Base-by-base conservation (phyloP, 768 basidiomycete species). In the Lepiota brunneoincarnata region DNA sequence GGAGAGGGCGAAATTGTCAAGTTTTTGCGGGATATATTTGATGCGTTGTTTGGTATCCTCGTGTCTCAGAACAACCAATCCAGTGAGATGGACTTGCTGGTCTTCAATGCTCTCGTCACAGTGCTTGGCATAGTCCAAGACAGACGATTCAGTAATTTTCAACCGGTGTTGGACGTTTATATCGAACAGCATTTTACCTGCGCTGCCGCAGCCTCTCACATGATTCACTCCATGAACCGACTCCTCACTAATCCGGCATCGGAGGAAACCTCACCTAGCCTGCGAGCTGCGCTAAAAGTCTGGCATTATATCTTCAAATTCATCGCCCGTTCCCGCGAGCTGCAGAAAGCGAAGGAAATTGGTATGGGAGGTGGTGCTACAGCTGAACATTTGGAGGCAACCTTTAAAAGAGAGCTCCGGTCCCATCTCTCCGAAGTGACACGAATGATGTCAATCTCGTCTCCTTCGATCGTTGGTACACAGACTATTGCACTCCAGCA, bases 271-370 rank as follows among this genome's bases (percentile, higher is more conserved):
- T 93, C 89, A 0, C 86, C 89, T 15, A 80, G 83, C 4, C 78
- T 98, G 51, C 86, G 95, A 31, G 86, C 92, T 10, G 90, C 94
- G 14, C 75, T 98, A 56, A 98, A 98, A 68, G 96, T 98, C 26
- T 96, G 93, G 93, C 89, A 93, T 64, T 93, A 95, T 64, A 85
- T 98, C 61, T 92, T 98, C 82, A 91, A 91, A 66, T 92, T 98
- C 70, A 89, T 97, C 63, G 84, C 90, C 14, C 81, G 91, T n/a
- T 87, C 94, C 2, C 77, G 94, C 34, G 92, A 93, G 62, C 67
- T 96, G 41, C 94, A 96, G 67, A 91, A 91, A 67, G 75, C 77
- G 5, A 87, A 87, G 63, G 91, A 93, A 55, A 66, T 86, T 20
- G 87, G 87, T 0, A 85, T 91, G 74, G 86, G 86, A 21, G 84